Percentiles rank a stretch among this genome's conserved stretches.
These are phyloP conservation scores for Parmelia sp. DNA, from an alignment of 495 filamentous ascomycete species.

Conservation along the genomic window DNA sequence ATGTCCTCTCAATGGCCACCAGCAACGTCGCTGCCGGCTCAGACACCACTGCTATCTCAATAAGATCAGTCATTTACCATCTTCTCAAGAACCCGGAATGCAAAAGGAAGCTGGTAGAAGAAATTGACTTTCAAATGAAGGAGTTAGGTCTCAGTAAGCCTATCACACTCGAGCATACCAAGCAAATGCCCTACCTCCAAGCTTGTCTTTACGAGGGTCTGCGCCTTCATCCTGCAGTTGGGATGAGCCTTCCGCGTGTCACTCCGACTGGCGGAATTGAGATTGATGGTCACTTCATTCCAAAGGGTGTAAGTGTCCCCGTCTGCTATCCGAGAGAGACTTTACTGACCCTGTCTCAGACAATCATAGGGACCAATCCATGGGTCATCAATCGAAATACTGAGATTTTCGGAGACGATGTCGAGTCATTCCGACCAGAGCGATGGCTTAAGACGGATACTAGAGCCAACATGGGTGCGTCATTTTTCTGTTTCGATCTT, in stretches of 20 bases:
- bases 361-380: constrained; percentile 54
- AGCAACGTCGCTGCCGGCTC: constrained; percentile 59
- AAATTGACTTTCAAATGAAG: constrained; percentile 45
- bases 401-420: constrained; percentile 54
- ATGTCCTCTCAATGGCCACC: constrained; percentile 59
- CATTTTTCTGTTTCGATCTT: neutral
- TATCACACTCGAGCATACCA: constrained; percentile 49
- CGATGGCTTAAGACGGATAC: constrained; percentile 44
- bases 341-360: constrained; percentile 22
- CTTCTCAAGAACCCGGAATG: constrained; percentile 48
- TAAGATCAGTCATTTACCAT: constrained; percentile 58
- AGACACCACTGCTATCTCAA: constrained; percentile 49
- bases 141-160: constrained; percentile 44
- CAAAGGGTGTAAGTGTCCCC: constrained; percentile 35
- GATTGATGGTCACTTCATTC: constrained; percentile 39
- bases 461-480: constrained; percentile 6
- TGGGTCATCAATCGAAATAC: constrained; percentile 54
- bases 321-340: neutral
- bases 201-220: constrained; percentile 63
- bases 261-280: constrained; percentile 32
- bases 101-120: constrained; percentile 40
- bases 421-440: constrained; percentile 52
- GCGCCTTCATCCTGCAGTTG: constrained; percentile 55
- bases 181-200: constrained; percentile 54
- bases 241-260: constrained; percentile 47